These are phyloP conservation scores for Aspergillus melleus DNA, from an alignment of 2,329 filamentous ascomycete genomes.

Conservation along the genomic window DNA sequence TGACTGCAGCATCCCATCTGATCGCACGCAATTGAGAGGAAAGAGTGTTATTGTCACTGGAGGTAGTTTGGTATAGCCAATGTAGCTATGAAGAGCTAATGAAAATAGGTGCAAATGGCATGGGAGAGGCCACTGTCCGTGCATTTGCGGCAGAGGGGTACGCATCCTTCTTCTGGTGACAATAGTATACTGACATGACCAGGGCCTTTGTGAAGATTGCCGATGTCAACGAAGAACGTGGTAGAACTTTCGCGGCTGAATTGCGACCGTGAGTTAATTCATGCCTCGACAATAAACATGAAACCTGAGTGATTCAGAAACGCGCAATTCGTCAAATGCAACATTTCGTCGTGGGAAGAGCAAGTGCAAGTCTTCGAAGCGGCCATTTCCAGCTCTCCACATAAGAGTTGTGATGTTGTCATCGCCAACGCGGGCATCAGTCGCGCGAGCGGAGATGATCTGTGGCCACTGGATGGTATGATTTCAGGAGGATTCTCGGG, in stretches of 20 bases:
- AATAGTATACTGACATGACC: neutral
- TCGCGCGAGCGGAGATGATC: slow-evolving; percentile 33
- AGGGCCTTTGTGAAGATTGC: slow-evolving; percentile 23
- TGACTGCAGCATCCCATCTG: slow-evolving; percentile 25
- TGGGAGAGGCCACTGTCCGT: slow-evolving; percentile 26
- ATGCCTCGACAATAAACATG: neutral
- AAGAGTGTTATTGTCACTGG: slow-evolving; percentile 53
- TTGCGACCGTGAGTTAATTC: slow-evolving; percentile 25
- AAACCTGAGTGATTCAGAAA: slow-evolving; percentile 4
- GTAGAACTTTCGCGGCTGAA: slow-evolving; percentile 33
- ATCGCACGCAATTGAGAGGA: slow-evolving; percentile 39
- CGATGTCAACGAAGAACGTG: slow-evolving; percentile 38
- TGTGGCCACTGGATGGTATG: slow-evolving; percentile 41
- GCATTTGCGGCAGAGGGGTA: slow-evolving; percentile 19
- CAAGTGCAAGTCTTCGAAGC: slow-evolving; percentile 45
- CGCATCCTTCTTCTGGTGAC: neutral
- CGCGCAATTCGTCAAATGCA: slow-evolving; percentile 41
- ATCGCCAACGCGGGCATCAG: slow-evolving; percentile 51
- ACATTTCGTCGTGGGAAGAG: slow-evolving; percentile 47
- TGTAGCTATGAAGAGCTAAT: neutral
- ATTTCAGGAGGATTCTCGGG: slow-evolving; percentile 10
- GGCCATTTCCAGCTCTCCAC: slow-evolving; percentile 38
- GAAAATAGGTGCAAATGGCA: slow-evolving; percentile 27
- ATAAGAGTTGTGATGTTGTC: slow-evolving; percentile 46
- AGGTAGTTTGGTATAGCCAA: slow-evolving; percentile 13